Evolutionary conservation across 2,329 filamentous ascomycete species (phyloP).

Genomic region (Epichloe amarillans): DNA sequence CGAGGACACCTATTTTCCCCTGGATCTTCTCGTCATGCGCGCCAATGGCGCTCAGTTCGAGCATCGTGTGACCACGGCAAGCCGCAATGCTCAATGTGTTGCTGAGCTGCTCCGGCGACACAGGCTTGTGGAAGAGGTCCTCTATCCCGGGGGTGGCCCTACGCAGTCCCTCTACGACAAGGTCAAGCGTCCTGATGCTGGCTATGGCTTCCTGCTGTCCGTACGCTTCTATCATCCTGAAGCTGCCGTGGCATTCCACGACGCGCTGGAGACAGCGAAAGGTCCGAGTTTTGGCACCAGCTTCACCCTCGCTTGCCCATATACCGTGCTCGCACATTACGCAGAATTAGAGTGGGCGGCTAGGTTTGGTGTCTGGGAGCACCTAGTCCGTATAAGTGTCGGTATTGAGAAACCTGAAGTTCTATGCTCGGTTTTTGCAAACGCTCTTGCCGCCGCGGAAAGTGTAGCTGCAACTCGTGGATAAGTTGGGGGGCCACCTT

Average conservation of each 20-base stretch:
- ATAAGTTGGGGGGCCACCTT: too few relatives aligned
- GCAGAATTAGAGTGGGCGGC: constrained; percentile 16
- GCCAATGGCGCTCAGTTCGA: background rate
- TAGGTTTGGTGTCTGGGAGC: constrained; percentile 12
- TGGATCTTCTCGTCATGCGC: background rate
- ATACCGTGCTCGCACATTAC: constrained; percentile 19
- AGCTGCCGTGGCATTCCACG: constrained; percentile 27
- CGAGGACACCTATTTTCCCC: constrained; percentile 11
- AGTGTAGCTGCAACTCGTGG: too few relatives aligned
- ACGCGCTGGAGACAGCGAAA: constrained; percentile 28
- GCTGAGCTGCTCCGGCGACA: constrained; percentile 23
- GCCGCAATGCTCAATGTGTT: background rate
- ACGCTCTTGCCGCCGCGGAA: background rate
- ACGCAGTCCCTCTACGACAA: constrained; percentile 25
- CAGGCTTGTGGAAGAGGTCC: constrained; percentile 17
- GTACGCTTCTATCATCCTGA: constrained; percentile 27
- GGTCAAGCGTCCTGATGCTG: constrained; percentile 17
- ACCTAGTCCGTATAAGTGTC: constrained; percentile 5
- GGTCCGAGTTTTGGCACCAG: constrained; percentile 35
- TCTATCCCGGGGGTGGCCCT: constrained; percentile 24
- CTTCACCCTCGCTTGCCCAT: constrained; percentile 22
- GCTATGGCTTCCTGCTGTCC: constrained; percentile 35
- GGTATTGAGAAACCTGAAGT: constrained; percentile 4
- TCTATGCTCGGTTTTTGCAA: background rate
- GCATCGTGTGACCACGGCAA: background rate